phyloP scores from a whole-genome alignment of 805 yeast species.

The Yarrowia divulgata region DNA sequence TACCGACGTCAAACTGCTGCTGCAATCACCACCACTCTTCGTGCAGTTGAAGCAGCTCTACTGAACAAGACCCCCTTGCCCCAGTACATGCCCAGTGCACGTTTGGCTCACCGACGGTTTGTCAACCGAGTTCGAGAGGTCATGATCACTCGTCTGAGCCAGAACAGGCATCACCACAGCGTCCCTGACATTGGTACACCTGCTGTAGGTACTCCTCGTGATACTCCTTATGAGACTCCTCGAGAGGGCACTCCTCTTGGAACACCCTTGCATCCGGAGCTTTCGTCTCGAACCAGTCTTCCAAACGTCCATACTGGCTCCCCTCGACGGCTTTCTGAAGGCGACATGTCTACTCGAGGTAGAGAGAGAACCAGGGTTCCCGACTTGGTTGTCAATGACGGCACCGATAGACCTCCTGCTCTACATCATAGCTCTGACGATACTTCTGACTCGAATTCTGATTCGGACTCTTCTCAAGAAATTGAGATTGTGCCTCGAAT shows the following conservation, averaged over 20 bases:
- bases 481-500: constrained; percentile 22
- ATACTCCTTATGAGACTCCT: constrained; percentile 9
- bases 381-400: background rate
- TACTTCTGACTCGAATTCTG: constrained; percentile 26
- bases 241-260: constrained; percentile 11
- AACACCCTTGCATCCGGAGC: constrained; percentile 2
- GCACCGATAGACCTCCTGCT: background rate
- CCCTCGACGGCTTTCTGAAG: constrained; percentile 5
- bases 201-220: constrained; percentile 20
- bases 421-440: constrained; percentile 13
- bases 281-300: constrained; percentile 21
- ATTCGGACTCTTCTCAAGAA: constrained; percentile 22
- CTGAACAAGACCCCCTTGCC: constrained; percentile 58
- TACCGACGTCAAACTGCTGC: constrained; percentile 58
- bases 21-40: constrained; percentile 52
- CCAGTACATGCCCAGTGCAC: constrained; percentile 59
- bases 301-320: constrained; percentile 13
- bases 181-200: constrained; percentile 28
- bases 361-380: background rate
- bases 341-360: background rate
- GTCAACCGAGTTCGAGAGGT: constrained; percentile 55
- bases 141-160: constrained; percentile 42
- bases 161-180: constrained; percentile 21
- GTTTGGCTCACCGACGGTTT: constrained; percentile 57
- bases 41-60: constrained; percentile 57